Evolutionary conservation across 768 basidiomycete genomes (phyloP).

Genomic region (Hortiboletus campestris): DNA sequence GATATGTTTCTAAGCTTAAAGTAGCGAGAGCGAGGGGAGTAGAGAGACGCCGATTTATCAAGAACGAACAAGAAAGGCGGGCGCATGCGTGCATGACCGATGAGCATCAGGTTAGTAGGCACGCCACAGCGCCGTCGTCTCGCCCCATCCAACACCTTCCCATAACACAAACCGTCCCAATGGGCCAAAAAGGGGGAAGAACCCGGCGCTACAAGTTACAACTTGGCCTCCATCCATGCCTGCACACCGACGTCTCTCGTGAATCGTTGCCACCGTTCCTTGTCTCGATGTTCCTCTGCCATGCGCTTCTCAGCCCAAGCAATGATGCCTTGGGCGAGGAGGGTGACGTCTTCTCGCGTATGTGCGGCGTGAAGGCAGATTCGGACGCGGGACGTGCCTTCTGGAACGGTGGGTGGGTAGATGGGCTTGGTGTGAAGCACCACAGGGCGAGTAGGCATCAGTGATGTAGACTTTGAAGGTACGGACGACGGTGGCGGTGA

Average conservation of each 20-base stretch:
- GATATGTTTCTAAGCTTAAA: neutral
- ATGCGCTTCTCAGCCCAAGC: conserved; percentile 30
- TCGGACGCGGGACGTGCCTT: conserved; percentile 78
- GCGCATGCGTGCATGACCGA: neutral
- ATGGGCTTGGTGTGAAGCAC: conserved; percentile 74
- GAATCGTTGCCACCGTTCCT: conserved; percentile 9
- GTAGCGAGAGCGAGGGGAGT: neutral
- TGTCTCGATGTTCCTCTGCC: conserved; percentile 4
- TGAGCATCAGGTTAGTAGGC: too few relatives aligned
- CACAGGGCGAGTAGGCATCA: conserved; percentile 10
- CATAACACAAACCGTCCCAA: neutral
- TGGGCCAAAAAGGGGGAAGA: too few relatives aligned
- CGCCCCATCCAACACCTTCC: neutral
- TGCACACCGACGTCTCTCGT: conserved; percentile 17
- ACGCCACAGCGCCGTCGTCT: neutral
- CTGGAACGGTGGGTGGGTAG: conserved; percentile 86
- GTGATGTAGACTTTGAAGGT: neutral
- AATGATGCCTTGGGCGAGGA: conserved; percentile 50
- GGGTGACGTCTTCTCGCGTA: conserved; percentile 57
- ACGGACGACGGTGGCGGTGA: neutral
- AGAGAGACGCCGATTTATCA: neutral
- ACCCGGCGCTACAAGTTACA: conserved; percentile 4
- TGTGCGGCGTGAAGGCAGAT: conserved; percentile 88
- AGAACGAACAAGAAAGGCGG: neutral
- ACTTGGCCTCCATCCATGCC: conserved; percentile 31